These are phyloP conservation scores for Ensete ventricosum DNA, from an alignment of 176 grass and related monocot species.

Conservation along the genomic window DNA sequence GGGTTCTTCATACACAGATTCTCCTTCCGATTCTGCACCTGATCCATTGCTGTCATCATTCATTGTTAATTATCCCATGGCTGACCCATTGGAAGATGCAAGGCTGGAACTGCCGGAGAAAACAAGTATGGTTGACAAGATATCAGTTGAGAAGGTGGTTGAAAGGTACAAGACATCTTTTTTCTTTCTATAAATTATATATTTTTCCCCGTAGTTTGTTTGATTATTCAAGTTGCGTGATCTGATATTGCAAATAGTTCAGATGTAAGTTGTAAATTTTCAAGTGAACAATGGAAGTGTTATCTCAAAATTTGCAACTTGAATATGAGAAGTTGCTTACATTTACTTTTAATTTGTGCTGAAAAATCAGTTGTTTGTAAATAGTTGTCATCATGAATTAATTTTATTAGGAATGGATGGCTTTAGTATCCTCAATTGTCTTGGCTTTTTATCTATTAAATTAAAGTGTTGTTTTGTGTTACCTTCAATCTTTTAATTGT, in stretches of 20 bases:
- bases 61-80: slow-evolving; percentile 7
- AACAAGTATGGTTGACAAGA: neutral
- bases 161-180: neutral
- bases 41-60: slow-evolving; percentile 17
- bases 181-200: neutral
- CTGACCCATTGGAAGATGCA: slow-evolving; percentile 8
- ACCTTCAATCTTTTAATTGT: no score
- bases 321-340: neutral
- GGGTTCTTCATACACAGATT: neutral
- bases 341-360: neutral
- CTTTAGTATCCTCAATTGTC: no score
- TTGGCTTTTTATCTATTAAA: no score
- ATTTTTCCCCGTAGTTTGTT: neutral
- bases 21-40: slow-evolving; percentile 10
- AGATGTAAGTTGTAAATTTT: neutral
- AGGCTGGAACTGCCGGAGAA: neutral
- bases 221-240: neutral
- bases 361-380: no score
- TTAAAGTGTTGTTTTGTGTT: no score
- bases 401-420: no score
- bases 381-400: no score
- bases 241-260: neutral
- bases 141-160: slow-evolving; percentile 1
- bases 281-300: neutral
- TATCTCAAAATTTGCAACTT: neutral